Evolutionary conservation across 441 rosid genomes (phyloP).

Genomic region (Caryocar brasiliense): DNA sequence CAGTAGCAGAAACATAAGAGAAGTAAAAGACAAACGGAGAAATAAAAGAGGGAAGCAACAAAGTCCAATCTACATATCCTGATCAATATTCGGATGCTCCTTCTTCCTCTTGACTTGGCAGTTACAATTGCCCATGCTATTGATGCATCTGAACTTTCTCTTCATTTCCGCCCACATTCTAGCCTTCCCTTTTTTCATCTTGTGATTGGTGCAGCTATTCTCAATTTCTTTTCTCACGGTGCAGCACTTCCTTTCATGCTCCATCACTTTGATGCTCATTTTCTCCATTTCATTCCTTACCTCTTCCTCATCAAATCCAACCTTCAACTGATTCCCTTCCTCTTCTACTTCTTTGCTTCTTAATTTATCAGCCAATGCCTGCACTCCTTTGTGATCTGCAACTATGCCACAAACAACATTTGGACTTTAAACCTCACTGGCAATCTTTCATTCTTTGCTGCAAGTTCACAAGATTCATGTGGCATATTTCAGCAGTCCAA

Average conservation of each 20-base stretch:
- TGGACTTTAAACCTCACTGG: slow-evolving; percentile 59
- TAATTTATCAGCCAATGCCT: slow-evolving; percentile 14
- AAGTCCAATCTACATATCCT: not conserved
- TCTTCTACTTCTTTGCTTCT: slow-evolving; percentile 20
- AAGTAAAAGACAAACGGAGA: no score
- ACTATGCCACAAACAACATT: slow-evolving; percentile 47
- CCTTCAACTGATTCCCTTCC: slow-evolving; percentile 15
- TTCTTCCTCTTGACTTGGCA: slow-evolving; percentile 52
- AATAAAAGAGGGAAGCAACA: no score
- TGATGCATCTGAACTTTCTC: slow-evolving; percentile 72
- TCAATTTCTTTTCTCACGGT: slow-evolving; percentile 43
- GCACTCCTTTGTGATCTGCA: slow-evolving; percentile 32
- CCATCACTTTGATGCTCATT: slow-evolving; percentile 58
- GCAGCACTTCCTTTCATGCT: slow-evolving; percentile 39
- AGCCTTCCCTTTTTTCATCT: slow-evolving; percentile 26
- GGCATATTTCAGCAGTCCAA: slow-evolving; percentile 61
- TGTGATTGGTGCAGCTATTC: slow-evolving; percentile 16
- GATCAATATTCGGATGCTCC: slow-evolving; percentile 32
- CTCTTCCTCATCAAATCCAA: slow-evolving; percentile 15
- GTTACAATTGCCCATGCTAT: slow-evolving; percentile 28
- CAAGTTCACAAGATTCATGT: slow-evolving; percentile 59
- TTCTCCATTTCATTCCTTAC: slow-evolving; percentile 38
- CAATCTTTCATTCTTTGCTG: slow-evolving; percentile 51
- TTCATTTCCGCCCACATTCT: slow-evolving; percentile 72
- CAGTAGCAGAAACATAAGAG: no score